A percentile compares a stretch with the other conserved stretches of the same genome.
Conservation (phyloP, 768 basidiomycete genomes). For the Calocera cornea region DNA sequence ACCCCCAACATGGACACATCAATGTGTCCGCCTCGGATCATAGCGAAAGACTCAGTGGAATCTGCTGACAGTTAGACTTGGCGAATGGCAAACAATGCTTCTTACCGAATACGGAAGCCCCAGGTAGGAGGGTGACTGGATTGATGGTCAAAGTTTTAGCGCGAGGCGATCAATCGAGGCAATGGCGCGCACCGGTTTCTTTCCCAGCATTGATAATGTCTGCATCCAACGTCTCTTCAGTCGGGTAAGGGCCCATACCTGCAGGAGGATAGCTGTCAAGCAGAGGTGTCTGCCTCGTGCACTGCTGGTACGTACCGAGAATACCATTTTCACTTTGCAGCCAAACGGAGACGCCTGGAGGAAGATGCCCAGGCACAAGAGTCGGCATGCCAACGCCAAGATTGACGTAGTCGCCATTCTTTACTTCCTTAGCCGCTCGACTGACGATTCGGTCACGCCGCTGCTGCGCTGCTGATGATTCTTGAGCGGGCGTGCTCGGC, state of each 20-base stretch:
- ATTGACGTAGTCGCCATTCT: conserved; percentile 78
- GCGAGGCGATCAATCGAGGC: background rate
- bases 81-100: background rate
- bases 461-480: conserved; percentile 17
- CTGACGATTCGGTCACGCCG: conserved; percentile 54
- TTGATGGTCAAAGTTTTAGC: background rate
- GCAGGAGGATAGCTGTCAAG: background rate
- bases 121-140: conserved; percentile 70
- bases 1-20: conserved; percentile 88
- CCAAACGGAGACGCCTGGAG: conserved; percentile 67
- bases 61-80: conserved; percentile 31
- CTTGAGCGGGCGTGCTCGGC: conserved; percentile 4
- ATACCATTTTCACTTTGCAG: conserved; percentile 86
- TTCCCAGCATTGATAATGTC: conserved; percentile 93
- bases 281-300: background rate
- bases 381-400: conserved; percentile 88
- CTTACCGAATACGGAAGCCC: conserved; percentile 80
- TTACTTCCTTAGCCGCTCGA: conserved; percentile 79
- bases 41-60: conserved; percentile 86
- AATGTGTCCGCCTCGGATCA: conserved; percentile 95
- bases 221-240: conserved; percentile 61
- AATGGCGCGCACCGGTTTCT: conserved; percentile 39
- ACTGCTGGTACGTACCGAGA: conserved; percentile 51
- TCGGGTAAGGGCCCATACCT: conserved; percentile 55
- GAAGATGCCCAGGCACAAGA: conserved; percentile 66